Evolutionary conservation across 2,329 filamentous ascomycete genomes (phyloP).

Genomic region (Pseudogymnoascus sp.): DNA sequence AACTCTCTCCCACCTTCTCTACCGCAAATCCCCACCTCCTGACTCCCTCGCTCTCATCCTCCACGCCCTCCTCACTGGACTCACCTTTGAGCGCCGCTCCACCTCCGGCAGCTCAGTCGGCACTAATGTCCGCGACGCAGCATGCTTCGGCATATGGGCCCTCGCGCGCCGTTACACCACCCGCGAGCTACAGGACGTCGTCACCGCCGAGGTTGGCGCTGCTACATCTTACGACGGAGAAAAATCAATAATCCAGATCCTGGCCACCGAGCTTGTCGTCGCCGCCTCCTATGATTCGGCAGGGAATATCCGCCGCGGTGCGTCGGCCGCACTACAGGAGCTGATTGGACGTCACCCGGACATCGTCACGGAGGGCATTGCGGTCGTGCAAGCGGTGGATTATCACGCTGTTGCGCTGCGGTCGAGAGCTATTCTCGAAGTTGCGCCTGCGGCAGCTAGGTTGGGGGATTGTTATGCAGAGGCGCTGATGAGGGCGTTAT

Average conservation of each 20-base stretch:
- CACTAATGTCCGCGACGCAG: constrained; percentile 85
- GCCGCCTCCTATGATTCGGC: constrained; percentile 80
- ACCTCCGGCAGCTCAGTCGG: constrained; percentile 79
- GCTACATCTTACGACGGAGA: constrained; percentile 28
- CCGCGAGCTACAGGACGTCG: constrained; percentile 58
- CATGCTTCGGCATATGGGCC: constrained; percentile 94
- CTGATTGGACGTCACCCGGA: constrained; percentile 88
- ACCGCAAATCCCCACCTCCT: constrained; percentile 69
- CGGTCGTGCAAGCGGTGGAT: constrained; percentile 80
- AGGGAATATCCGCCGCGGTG: constrained; percentile 86
- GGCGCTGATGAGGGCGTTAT: constrained; percentile 59
- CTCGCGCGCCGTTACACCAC: constrained; percentile 81
- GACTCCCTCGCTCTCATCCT: constrained; percentile 64
- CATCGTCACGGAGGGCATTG: constrained; percentile 70
- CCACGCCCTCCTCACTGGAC: constrained; percentile 65
- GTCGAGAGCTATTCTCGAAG: constrained; percentile 69
- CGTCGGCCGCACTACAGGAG: constrained; percentile 90
- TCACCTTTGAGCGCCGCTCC: constrained; percentile 82
- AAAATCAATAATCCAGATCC: constrained; percentile 57
- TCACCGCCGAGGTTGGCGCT: constrained; percentile 28
- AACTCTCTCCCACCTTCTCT: constrained; percentile 77
- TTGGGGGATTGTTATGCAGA: constrained; percentile 58
- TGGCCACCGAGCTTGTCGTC: constrained; percentile 74
- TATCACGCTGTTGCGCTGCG: constrained; percentile 90
- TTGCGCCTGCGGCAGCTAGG: constrained; percentile 59